These are phyloP conservation scores for Ormosia semicastrata DNA, from an alignment of 306 rosid species.

Conservation along the genomic window DNA sequence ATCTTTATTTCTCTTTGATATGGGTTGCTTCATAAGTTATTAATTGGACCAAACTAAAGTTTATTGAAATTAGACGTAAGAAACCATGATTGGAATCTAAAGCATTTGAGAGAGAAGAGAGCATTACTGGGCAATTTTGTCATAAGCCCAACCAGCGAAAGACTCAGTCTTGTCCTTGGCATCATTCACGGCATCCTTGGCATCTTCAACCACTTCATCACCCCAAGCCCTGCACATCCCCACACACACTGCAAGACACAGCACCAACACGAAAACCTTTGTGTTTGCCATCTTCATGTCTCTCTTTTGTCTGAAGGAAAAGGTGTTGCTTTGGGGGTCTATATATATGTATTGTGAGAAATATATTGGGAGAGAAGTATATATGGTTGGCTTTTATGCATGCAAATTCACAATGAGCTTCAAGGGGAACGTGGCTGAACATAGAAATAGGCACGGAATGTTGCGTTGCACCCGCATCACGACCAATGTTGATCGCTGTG, in stretches of 20 bases:
- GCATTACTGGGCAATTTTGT: slow-evolving; percentile 39
- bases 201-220: not conserved
- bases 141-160: slow-evolving; percentile 45
- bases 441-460: not conserved
- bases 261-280: slow-evolving; percentile 18
- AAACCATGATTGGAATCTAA: not conserved
- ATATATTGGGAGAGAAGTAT: too few relatives aligned
- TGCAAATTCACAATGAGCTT: not conserved
- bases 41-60: not conserved
- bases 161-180: slow-evolving; percentile 30
- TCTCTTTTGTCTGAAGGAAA: not conserved
- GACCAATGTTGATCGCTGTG: not conserved
- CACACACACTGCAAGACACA: slow-evolving; percentile 33
- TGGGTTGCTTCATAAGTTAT: not conserved
- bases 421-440: slow-evolving; percentile 25
- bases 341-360: not conserved
- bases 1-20: too few relatives aligned
- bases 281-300: slow-evolving; percentile 27
- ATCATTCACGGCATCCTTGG: not conserved
- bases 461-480: not conserved
- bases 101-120: not conserved
- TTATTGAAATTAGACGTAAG: not conserved
- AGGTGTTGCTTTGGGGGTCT: not conserved
- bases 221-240: slow-evolving; percentile 19
- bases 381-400: not conserved